phyloP scores from a whole-genome alignment of 331 rosid genomes.

The Malus hybrid region DNA sequence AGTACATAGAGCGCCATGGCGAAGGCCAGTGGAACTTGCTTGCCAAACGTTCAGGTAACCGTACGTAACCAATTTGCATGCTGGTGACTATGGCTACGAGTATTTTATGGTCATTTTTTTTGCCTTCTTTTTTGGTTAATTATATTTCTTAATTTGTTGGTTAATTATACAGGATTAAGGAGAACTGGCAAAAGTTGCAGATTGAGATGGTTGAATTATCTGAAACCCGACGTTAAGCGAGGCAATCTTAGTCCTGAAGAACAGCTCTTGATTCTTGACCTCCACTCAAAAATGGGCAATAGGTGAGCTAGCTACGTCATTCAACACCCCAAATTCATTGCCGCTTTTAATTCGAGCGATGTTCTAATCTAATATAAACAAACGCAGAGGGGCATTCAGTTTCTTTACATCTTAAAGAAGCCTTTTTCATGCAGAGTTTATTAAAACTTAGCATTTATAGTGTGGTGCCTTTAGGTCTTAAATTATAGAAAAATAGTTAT shows the following conservation, averaged over 20 bases:
- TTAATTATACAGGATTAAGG: constrained; percentile 37
- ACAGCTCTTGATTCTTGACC: constrained; percentile 59
- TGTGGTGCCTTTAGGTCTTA: background rate
- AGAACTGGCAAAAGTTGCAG: constrained; percentile 87
- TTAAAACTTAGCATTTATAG: background rate
- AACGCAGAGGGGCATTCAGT: no score
- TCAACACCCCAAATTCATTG: background rate
- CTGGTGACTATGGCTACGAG: background rate
- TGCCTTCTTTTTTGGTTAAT: background rate
- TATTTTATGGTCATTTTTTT: background rate
- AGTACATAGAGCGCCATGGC: constrained; percentile 42
- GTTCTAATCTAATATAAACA: background rate
- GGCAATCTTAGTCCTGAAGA: constrained; percentile 61
- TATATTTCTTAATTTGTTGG: background rate
- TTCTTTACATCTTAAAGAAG: background rate
- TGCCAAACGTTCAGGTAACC: constrained; percentile 52
- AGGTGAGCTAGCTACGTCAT: constrained; percentile 25
- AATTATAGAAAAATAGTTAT: background rate
- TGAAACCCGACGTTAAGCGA: constrained; percentile 63
- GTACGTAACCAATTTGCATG: background rate
- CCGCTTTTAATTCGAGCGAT: background rate
- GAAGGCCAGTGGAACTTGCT: constrained; percentile 76
- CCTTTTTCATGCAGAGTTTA: no score
- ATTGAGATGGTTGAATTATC: constrained; percentile 77
- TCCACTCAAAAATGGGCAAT: constrained; percentile 71